Base-by-base conservation (phyloP, 257 asterid genomes). In the Ballota nigra region DNA sequence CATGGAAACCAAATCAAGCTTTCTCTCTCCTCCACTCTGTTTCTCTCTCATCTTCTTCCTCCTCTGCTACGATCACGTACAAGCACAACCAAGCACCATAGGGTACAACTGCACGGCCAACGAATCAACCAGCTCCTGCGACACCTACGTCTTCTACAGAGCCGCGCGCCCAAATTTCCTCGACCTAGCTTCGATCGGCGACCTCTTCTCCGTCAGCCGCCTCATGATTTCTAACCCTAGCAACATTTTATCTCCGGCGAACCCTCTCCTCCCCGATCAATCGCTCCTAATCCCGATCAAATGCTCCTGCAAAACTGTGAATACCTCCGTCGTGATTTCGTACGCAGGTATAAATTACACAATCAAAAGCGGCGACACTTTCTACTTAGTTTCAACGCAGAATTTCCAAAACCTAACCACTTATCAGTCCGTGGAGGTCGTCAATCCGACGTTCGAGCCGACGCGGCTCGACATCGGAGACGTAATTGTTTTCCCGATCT, bases 181-280 rank as follows among this genome's bases (percentile, higher is more conserved):
- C 36, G 90, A 95, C 60, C 64, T 95, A 19, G 99, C 98, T 68
- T 72, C 95, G 70, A 72, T 92, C 12, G 90, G 87, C 23, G 99
- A 92, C 23, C 94, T 92, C 26, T 95, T 95, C 89, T 77, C 95
- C 12, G 78, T 88, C 63, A 88, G 96, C 80, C 90, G 99, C 9
- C 83, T 75, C 59, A 71, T 70, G 88, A 95, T 95, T 4, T 74
- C 98, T 0, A 73, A 62, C 0, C 88, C 98, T 0, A 95, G 96
- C 79, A 95, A 86, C 49, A 87, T 95, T 36, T 84, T 96, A 7
- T 31, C 76, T 9, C 83, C 83, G 4, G 36, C 57, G 53, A 2
- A 87, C 28, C 80, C 91, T 26, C 89, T 95, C 40, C 34, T 71
- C 59, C 79, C 86, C 11, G 81, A 75, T 23, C 94, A 95, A 41